Base-by-base conservation (phyloP, 108 stramenopile genomes). In the Fragilaria crotonensis region DNA sequence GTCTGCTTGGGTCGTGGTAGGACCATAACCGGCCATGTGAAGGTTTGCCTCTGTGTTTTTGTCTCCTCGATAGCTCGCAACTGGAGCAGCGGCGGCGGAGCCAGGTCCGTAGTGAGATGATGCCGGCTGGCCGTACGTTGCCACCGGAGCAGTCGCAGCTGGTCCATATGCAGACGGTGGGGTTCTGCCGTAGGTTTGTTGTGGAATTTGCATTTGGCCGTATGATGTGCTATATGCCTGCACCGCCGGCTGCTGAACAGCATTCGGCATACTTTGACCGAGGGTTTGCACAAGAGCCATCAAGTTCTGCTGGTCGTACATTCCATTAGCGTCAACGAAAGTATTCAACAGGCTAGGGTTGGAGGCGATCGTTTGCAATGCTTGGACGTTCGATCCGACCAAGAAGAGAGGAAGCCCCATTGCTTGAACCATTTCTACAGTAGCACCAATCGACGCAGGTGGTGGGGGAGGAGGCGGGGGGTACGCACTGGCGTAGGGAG, bases 11-110 rank as follows among this genome's bases (percentile, higher is more conserved):
- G 85, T 85, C 33, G 87, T 89, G 0, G 57, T 63, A 5, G 90
- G 90, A 30, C 90, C 90, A 65, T 89, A 93, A 3, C 90, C 90
- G 81, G 79, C 81, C 25, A 93, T 30, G 62, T 93, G 90, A 20
- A 93, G 69, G 45, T 93, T 93, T 25, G 84, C 90, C 54, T 84
- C 89, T 18, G 66, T 63, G 50, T 80, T 84, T 57, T 78, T 71
- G n/a, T 77, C 80, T 1, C 76, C 84, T 30, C 68, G 53, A 31
- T 65, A 75, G 26, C 54, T 63, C 44, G 27, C 57, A 2, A 17
- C 2, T 52, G 3, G 3, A 25, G 3, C 18, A 21, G 21, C 28
- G 2, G 32, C 54, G 11, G 54, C 54, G 18, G n/a, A n/a, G 18
- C 18, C 18, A 3, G 54, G 19, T 33, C 25, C 30, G 25, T n/a